Base-by-base conservation (phyloP, 768 basidiomycete species). In the Coprinellus aureogranulatus region DNA sequence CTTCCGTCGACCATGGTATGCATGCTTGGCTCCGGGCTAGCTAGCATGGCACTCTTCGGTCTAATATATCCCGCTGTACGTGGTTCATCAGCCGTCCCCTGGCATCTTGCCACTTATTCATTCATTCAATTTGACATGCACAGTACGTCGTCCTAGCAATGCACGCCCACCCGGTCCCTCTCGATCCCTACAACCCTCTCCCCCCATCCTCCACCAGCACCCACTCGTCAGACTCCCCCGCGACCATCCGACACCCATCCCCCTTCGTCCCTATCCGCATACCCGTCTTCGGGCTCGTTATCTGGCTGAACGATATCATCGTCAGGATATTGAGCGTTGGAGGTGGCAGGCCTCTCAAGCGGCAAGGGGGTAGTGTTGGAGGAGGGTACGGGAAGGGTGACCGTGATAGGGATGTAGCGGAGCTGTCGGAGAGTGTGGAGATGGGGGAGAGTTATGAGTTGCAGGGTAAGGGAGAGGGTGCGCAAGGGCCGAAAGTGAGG, bases 111-210 rank as follows among this genome's bases (percentile, higher is more conserved):
- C 48, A 34, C 31, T 56, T 34, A 28, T 25, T 45, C 53, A 30
- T n/a, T 39, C 44, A n/a, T n/a, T n/a, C n/a, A n/a, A n/a, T n/a
- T n/a, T 58, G 59, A 25, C 30, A 25, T 26, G 6, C 18, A n/a
- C 63, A 93, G 92, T 92, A 84, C 70, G 86, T 91, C 44, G 90
- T 94, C 62, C 86, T 94, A 78, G 89, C 92, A 12, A 88, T 88
- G 77, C 81, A 88, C 59, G 87, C 91, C 0, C 79, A 76, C 1
- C 92, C 93, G 0, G 74, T 85, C 22, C 93, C 93, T 0, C 61
- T 77, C 25, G 88, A 94, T 67, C 92, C 92, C 5, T 90, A 87
- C 66, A 86, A 83, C 66, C 85, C 90, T 2, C 68, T 70, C 14
- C 70, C 72, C 9, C 44, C 66, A 18, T 54, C 61, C 18, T 57